These are phyloP conservation scores for Xylariaceae sp. DNA, from an alignment of 2,329 filamentous ascomycete species.

Conservation along the genomic window DNA sequence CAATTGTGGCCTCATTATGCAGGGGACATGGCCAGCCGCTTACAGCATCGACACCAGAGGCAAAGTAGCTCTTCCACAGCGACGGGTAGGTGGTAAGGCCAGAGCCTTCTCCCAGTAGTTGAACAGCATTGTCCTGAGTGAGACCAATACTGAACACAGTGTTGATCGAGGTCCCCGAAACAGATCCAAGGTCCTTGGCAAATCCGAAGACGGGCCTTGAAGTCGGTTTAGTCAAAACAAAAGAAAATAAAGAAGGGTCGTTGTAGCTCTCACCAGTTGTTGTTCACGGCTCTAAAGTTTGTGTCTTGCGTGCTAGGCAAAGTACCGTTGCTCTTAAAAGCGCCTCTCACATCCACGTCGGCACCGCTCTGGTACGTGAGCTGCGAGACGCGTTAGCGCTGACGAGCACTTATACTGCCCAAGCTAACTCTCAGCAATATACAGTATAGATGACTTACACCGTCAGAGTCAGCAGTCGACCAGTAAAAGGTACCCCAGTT, in stretches of 20 bases:
- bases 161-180: slow-evolving; percentile 45
- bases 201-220: slow-evolving; percentile 80
- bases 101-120: slow-evolving; percentile 72
- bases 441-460: slow-evolving; percentile 42
- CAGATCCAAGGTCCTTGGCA: slow-evolving; percentile 62
- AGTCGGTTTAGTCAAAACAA: slow-evolving; percentile 11
- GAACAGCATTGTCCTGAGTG: slow-evolving; percentile 76
- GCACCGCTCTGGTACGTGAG: slow-evolving; percentile 74
- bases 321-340: slow-evolving; percentile 67
- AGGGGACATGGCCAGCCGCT: slow-evolving; percentile 24
- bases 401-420: not conserved
- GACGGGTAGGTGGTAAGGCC: slow-evolving; percentile 69
- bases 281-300: slow-evolving; percentile 69
- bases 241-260: not conserved
- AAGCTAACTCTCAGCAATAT: not conserved
- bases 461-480: slow-evolving; percentile 63
- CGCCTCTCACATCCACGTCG: slow-evolving; percentile 67
- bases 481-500: slow-evolving; percentile 82
- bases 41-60: slow-evolving; percentile 62
- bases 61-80: slow-evolving; percentile 78
- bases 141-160: slow-evolving; percentile 78
- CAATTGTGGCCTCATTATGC: not conserved
- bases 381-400: slow-evolving; percentile 43
- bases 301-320: slow-evolving; percentile 69
- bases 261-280: slow-evolving; percentile 53